A percentile compares a stretch with the other conserved stretches of the same genome.
Evolutionary conservation across 169 alveolate species (phyloP).

Genomic region (Plasmodium relictum): DNA sequence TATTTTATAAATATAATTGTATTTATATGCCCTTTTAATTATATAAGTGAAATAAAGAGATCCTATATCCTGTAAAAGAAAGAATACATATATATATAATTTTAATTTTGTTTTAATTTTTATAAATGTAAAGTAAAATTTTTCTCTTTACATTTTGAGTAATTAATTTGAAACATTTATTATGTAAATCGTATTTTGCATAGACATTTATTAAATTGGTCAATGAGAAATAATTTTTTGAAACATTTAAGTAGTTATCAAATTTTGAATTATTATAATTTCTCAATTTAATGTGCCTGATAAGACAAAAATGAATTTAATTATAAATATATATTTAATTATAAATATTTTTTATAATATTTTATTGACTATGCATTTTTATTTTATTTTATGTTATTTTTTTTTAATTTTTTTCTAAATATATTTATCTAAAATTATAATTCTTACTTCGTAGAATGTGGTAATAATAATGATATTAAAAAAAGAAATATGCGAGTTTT

Average conservation of each 20-base stretch:
- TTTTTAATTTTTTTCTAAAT: neutral
- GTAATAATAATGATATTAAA: conserved; percentile 23
- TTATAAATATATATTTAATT: neutral
- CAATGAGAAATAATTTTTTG: conserved; percentile 30
- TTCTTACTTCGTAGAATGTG: conserved; percentile 16
- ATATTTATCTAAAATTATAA: neutral
- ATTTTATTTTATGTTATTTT: neutral
- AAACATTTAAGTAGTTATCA: conserved; percentile 5
- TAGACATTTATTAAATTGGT: conserved; percentile 28
- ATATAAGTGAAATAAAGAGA: conserved; percentile 4
- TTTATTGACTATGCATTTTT: neutral
- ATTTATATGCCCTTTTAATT: conserved; percentile 53
- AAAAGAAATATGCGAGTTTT: conserved; percentile 10
- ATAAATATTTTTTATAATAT: neutral
- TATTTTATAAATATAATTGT: conserved; percentile 51
- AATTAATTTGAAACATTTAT: conserved; percentile 22
- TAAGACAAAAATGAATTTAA: neutral
- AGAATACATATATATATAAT: neutral
- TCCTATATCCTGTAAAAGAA: conserved; percentile 3
- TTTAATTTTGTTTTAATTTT: neutral
- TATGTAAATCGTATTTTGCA: conserved; percentile 21
- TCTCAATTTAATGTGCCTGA: conserved; percentile 28
- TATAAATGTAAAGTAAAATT: no score
- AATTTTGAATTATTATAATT: conserved; percentile 22
- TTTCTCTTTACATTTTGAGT: conserved; percentile 9